Base-by-base conservation (phyloP, 495 filamentous ascomycete genomes). In the Haplographium delicatum region DNA sequence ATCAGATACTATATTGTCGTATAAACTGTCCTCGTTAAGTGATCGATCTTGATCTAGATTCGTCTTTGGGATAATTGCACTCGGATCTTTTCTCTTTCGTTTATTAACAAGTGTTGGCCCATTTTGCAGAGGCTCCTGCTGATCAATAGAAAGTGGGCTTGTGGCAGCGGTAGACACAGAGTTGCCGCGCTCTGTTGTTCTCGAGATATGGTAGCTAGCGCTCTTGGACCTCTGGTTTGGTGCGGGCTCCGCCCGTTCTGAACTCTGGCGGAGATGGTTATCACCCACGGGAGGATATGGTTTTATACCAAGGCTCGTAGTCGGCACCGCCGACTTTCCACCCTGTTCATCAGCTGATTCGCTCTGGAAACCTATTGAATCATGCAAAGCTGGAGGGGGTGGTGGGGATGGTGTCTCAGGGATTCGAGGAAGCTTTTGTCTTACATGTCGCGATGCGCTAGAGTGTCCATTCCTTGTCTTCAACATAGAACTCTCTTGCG, bases 131-230 rank as follows among this genome's bases (percentile, higher is more conserved):
- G 45, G 5, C 7, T 22, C 7, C 22, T 60, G 43, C 23, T 50
- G 43, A 20, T 50, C 53, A 11, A 25, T 40, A 28, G 48, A 46
- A 7, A 54, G 26, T 10, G 58, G 58, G 22, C 39, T 60, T 10
- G 53, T 60, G 34, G 57, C 57, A 27, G 57, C 53, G 9, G 53
- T 60, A 7, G 58, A 57, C 22, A 60, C 54, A 15, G 58, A 60
- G 0, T 24, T 43, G 13, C 58, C 58, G 9, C 58, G 43, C n/a
- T 60, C 50, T 4, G 40, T 51, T 31, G 58, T 26, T 48, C 53
- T 26, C n/a, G 42, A 13, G 31, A 60, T 56, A 44, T 60, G 53
- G 38, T 60, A 56, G 18, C 57, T 59, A 2, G 57, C 31, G 42
- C 57, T 59, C 25, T 59, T 55, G 19, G 47, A 39, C 40, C 48